Evolutionary conservation across 1,284 basidiomycete species (phyloP).

Genomic region (Sanghuangporus sanghuang): DNA sequence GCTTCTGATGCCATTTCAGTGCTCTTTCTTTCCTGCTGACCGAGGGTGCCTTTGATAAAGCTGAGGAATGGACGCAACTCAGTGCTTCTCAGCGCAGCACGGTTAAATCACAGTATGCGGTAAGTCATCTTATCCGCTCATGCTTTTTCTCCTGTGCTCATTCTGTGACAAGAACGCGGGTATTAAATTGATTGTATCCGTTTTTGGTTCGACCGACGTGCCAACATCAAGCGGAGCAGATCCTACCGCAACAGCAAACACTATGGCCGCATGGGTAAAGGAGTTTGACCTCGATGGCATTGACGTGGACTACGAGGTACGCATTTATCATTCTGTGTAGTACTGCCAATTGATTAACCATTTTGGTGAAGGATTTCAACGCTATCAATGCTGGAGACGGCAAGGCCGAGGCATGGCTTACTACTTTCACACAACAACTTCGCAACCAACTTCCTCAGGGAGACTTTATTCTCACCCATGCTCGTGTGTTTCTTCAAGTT

Average conservation of each 20-base stretch:
- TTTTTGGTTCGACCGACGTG: slow-evolving; percentile 48
- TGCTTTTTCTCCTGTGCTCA: not conserved
- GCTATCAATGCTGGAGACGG: slow-evolving; percentile 38
- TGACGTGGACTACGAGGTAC: slow-evolving; percentile 50
- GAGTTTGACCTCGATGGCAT: slow-evolving; percentile 47
- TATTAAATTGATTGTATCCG: slow-evolving; percentile 51
- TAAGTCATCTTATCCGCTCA: not conserved
- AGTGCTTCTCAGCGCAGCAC: slow-evolving; percentile 35
- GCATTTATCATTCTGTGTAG: not conserved
- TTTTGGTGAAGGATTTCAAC: slow-evolving; percentile 37
- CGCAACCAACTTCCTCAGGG: slow-evolving; percentile 30
- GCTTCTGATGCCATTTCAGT: slow-evolving; percentile 23
- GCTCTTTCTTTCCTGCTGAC: slow-evolving; percentile 45
- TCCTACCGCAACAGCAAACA: slow-evolving; percentile 37
- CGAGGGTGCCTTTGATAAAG: slow-evolving; percentile 49
- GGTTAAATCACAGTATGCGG: slow-evolving; percentile 42
- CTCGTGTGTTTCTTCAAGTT: slow-evolving; percentile 32
- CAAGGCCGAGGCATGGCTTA: slow-evolving; percentile 37
- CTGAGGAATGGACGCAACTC: slow-evolving; percentile 38
- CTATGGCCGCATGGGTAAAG: slow-evolving; percentile 45
- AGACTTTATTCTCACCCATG: slow-evolving; percentile 33
- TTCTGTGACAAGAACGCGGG: slow-evolving; percentile 35
- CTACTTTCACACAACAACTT: slow-evolving; percentile 37
- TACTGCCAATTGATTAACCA: not conserved
- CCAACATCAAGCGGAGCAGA: slow-evolving; percentile 42